Base-by-base conservation (phyloP, 768 basidiomycete species). In the Lanmaoa rubissima region DNA sequence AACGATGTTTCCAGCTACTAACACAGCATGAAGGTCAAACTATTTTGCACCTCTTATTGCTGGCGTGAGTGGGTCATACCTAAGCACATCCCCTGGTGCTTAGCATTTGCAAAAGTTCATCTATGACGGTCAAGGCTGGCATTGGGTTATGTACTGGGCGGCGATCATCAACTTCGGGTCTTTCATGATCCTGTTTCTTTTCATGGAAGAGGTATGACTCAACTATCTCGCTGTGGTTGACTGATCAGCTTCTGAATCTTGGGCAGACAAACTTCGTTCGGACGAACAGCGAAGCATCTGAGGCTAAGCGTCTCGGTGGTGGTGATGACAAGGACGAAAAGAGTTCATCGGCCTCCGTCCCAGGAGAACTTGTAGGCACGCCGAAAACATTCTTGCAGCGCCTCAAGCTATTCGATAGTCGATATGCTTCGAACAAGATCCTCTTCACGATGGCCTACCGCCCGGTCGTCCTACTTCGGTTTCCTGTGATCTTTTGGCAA, bases 71-170 rank as follows among this genome's bases (percentile, higher is more conserved):
- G n/a, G 16, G 13, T 14, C 24, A n/a, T 31, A 16, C 31, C 16
- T 4, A 2, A 13, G 8, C 32, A 14, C 42, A 34, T 19, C 38
- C 41, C 41, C 8, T 34, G 9, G 11, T 31, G 12, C 61, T 57
- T 38, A 55, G 4, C n/a, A 12, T 24, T 28, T 39, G 24, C 28
- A 13, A 26, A 49, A 63, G 62, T 63, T 63, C 40, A 62, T 63
- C 4, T 63, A 56, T 31, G 62, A 62, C 38, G 54, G 62, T 11
- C 62, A 62, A 51, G 62, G 62, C 4, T 63, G 62, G 62, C 57
- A 62, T 32, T 63, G 62, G 62, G 62, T 63, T 17, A 63, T 63
- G 62, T 63, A 63, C 31, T 62, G 62, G 62, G 62, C 61, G 17
- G 62, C 61, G 21, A 63, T 63, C 31, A 63, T 62, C 54, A 63